Evolutionary conservation across 148 eudicot genomes (phyloP).

Genomic region (Camellia granthamiana): DNA sequence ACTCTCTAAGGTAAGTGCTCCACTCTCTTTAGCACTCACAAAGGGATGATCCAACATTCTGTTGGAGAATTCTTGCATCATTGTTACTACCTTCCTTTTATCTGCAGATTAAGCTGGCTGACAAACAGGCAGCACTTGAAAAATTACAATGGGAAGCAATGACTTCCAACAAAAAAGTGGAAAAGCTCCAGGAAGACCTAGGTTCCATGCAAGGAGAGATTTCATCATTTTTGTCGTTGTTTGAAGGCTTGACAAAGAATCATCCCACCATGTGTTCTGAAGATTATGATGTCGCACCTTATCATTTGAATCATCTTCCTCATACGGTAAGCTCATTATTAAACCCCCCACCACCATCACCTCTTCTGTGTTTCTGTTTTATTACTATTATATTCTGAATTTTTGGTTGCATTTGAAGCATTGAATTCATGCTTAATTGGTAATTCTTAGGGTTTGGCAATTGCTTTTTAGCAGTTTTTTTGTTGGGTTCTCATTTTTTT

Average conservation of each 20-base stretch:
- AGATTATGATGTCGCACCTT: constrained; percentile 60
- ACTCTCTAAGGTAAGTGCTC: no score
- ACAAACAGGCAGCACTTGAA: constrained; percentile 85
- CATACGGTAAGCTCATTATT: constrained; percentile 50
- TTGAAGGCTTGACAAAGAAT: constrained; percentile 65
- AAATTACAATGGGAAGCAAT: constrained; percentile 88
- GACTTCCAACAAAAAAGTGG: constrained; percentile 70
- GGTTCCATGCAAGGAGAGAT: constrained; percentile 54
- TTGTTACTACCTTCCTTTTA: constrained; percentile 5
- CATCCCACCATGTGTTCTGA: constrained; percentile 25
- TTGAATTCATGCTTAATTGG: background rate
- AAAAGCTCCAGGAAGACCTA: constrained; percentile 69
- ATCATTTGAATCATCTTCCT: constrained; percentile 35
- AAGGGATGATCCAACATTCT: no score
- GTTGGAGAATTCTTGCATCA: background rate
- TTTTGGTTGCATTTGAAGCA: background rate
- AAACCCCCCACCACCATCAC: background rate
- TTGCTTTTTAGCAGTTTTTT: no score
- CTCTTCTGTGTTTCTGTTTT: background rate
- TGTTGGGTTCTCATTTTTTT: no score
- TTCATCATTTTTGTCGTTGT: constrained; percentile 53
- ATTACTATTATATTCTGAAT: background rate
- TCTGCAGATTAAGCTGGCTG: constrained; percentile 76
- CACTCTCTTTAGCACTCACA: no score
- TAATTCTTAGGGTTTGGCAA: background rate